phyloP scores from a whole-genome alignment of 2,329 filamentous ascomycete species.

The Bertia moriformis region DNA sequence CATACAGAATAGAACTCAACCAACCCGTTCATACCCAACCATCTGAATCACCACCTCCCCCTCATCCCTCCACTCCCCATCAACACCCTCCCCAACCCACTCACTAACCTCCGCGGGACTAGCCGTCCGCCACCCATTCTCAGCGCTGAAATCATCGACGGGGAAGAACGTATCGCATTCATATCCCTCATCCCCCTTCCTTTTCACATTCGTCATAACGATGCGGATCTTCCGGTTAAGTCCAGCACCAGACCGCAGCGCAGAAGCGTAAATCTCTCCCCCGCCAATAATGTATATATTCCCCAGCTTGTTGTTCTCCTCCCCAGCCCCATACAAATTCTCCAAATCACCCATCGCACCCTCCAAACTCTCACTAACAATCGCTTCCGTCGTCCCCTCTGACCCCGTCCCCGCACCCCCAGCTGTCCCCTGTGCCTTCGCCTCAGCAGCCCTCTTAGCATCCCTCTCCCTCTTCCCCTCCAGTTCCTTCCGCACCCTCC shows the following conservation, averaged over 20 bases:
- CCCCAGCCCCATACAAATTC: slow-evolving; percentile 13
- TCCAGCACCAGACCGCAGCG: slow-evolving; percentile 16
- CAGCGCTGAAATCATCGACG: not conserved
- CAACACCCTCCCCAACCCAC: not conserved
- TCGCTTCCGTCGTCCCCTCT: not conserved
- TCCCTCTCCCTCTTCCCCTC: slow-evolving; percentile 3
- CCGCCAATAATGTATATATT: slow-evolving; percentile 47
- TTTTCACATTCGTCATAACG: slow-evolving; percentile 1
- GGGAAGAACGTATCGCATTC: slow-evolving; percentile 1
- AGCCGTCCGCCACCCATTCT: not conserved
- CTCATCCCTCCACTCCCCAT: not conserved
- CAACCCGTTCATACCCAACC: not conserved
- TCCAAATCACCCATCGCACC: slow-evolving; percentile 6
- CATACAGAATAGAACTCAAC: too few species aligned
- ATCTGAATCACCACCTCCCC: not conserved
- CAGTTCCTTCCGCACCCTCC: slow-evolving; percentile 2
- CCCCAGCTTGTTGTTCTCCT: slow-evolving; percentile 16
- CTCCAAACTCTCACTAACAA: not conserved
- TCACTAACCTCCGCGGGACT: not conserved
- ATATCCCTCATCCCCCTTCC: not conserved
- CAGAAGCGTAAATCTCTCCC: slow-evolving; percentile 36
- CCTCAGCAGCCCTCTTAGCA: not conserved
- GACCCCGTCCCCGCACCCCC: not conserved
- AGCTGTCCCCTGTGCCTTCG: not conserved
- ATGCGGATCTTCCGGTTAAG: not conserved